Evolutionary conservation across 805 yeast species (phyloP).

Genomic region (Candida tibetensis): DNA sequence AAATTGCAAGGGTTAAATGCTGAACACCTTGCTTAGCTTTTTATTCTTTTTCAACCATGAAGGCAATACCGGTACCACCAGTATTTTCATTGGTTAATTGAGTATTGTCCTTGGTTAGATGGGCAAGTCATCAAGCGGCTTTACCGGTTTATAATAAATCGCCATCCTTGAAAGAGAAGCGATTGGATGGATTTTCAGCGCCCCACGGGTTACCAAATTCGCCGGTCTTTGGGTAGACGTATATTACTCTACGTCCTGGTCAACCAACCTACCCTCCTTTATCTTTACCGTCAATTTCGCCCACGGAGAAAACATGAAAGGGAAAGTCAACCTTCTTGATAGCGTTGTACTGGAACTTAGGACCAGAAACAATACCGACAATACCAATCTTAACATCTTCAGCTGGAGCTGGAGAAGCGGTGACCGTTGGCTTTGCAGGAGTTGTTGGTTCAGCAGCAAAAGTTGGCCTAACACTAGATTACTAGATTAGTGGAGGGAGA

Average conservation of each 20-base stretch:
- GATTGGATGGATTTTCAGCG: constrained; percentile 31
- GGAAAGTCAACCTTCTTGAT: constrained; percentile 29
- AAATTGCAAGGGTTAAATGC: too few relatives aligned
- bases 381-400: constrained; percentile 15
- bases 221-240: constrained; percentile 28
- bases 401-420: constrained; percentile 5
- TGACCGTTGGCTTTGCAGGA: constrained; percentile 2
- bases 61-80: constrained; percentile 29
- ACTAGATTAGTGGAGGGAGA: constrained; percentile 6
- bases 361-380: constrained; percentile 23
- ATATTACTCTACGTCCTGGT: constrained; percentile 28
- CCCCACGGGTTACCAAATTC: constrained; percentile 34
- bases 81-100: constrained; percentile 23
- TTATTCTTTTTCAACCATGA: constrained; percentile 19
- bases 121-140: constrained; percentile 39
- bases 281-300: constrained; percentile 31
- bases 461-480: too few relatives aligned
- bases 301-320: constrained; percentile 34
- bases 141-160: constrained; percentile 33
- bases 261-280: constrained; percentile 25
- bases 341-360: constrained; percentile 22
- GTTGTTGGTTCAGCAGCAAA: constrained; percentile 8
- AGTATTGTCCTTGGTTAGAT: constrained; percentile 21
- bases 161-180: constrained; percentile 39
- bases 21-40: too few relatives aligned